Evolutionary conservation across 2,329 filamentous ascomycete genomes (phyloP).

Genomic region (Onygenales sp.): DNA sequence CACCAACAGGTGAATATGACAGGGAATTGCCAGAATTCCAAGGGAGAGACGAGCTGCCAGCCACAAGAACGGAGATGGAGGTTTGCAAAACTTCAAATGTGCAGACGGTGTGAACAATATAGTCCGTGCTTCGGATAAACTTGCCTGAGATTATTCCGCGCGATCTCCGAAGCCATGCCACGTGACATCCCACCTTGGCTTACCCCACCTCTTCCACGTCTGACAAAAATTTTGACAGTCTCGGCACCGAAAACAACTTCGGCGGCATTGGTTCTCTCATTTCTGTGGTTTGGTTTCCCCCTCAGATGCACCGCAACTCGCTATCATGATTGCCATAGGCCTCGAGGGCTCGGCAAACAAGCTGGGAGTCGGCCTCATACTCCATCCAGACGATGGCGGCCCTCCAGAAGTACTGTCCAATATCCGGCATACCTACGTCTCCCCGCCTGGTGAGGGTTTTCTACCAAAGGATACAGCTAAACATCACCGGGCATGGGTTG

Average conservation of each 20-base stretch:
- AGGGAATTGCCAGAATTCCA: neutral
- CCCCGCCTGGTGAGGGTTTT: slow-evolving; percentile 88
- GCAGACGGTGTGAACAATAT: slow-evolving; percentile 13
- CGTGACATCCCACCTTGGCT: neutral
- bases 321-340: slow-evolving; percentile 56
- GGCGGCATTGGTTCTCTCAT: too few relatives aligned
- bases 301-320: neutral
- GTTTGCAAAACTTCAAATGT: slow-evolving; percentile 8
- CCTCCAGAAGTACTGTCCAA: slow-evolving; percentile 73
- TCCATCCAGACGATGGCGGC: slow-evolving; percentile 51
- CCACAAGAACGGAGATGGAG: slow-evolving; percentile 8
- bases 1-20: neutral
- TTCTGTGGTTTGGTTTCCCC: neutral
- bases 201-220: neutral
- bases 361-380: slow-evolving; percentile 85
- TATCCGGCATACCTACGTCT: slow-evolving; percentile 84
- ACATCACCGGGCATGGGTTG: slow-evolving; percentile 83
- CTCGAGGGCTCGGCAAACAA: slow-evolving; percentile 97
- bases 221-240: neutral
- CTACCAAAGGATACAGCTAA: slow-evolving; percentile 91
- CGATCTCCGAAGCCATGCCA: neutral
- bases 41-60: slow-evolving; percentile 5
- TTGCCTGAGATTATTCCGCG: slow-evolving; percentile 4
- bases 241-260: neutral
- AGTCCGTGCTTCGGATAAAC: slow-evolving; percentile 21